Base-by-base conservation (phyloP, 805 yeast species). In the Candida ipomoeae region DNA sequence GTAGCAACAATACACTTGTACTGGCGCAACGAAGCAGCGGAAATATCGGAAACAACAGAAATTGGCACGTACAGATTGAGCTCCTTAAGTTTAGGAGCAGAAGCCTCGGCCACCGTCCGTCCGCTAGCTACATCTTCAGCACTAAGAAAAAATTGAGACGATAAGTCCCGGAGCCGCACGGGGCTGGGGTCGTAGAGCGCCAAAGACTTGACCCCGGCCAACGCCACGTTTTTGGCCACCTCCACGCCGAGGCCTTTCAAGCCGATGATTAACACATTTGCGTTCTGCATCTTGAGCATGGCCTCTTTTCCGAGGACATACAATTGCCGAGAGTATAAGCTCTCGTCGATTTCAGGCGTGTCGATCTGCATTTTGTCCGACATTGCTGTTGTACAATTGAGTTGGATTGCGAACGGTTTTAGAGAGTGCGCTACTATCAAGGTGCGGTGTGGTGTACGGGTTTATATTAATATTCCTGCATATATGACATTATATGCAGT, bases 251-350 rank as follows among this genome's bases (percentile, higher is more conserved):
- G 74, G 44, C 99, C 99, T 64, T 83, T 85, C 50, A 92, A 74
- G 3, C 99, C 99, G 55, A 91, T 81, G 44, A 94, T 78, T 45
- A 94, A 79, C n/a, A 94, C 97, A 61, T 87, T 89, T 23, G 98
- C 90, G 57, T 81, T 78, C 62, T 91, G 96, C 97, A 94, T 88
- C 68, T 89, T 88, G 61, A 91, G 75, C 99, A 94, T 94, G 47
- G 99, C 99, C 58, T 94, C 99, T 62, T 89, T 90, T 55, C 99
- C 99, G 57, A 94, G 72, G 47, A 94, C 99, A 62, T 92, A 89
- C 69, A 94, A 81, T 73, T 94, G 99, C 68, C 99, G 89, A 37
- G 98, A 91, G 78, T 94, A 94, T 59, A 94, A 79, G 51, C 95
- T 79, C 76, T 94, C 99, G 67, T 94, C 99, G 62, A 94, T 92